Percentiles rank a stretch among this genome's conserved stretches.
Evolutionary conservation across 1,284 basidiomycete species (phyloP).

Genomic region (Trichosporon asahii): DNA sequence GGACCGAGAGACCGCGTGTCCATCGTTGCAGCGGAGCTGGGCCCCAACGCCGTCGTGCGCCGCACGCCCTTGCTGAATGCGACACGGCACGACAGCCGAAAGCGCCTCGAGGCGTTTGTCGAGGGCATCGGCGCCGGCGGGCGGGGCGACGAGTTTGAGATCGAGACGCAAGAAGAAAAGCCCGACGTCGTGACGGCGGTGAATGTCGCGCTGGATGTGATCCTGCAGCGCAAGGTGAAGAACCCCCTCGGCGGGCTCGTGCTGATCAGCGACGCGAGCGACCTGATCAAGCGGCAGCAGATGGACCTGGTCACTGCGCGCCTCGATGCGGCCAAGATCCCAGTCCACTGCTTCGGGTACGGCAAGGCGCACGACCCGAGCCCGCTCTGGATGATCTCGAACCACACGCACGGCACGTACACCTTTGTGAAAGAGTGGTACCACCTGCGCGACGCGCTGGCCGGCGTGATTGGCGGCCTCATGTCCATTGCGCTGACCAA

Average conservation of each 20-base stretch:
- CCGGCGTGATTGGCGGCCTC: conserved; percentile 88
- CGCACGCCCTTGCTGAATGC: conserved; percentile 82
- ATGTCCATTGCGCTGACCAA: conserved; percentile 83
- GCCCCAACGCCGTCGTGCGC: conserved; percentile 68
- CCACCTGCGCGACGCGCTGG: conserved; percentile 79
- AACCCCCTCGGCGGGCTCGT: conserved; percentile 88
- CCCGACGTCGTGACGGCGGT: conserved; percentile 94
- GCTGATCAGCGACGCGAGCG: conserved; percentile 84
- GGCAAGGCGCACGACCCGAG: conserved; percentile 94
- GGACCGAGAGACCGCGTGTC: conserved; percentile 73
- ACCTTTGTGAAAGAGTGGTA: conserved; percentile 97
- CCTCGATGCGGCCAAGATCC: conserved; percentile 90
- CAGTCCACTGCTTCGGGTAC: conserved; percentile 95
- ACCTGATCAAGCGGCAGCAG: conserved; percentile 88
- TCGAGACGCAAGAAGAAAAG: conserved; percentile 73
- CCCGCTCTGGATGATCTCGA: conserved; percentile 97
- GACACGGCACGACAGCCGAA: conserved; percentile 65
- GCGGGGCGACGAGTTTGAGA: conserved; percentile 58
- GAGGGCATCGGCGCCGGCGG: conserved; percentile 60
- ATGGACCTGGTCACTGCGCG: conserved; percentile 96
- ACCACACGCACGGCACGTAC: conserved; percentile 94
- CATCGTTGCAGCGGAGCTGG: conserved; percentile 80
- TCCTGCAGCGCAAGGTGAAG: conserved; percentile 85
- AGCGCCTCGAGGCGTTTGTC: conserved; percentile 70
- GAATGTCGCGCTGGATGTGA: conserved; percentile 87